A percentile compares a stretch with the other conserved stretches of the same genome.
These are phyloP conservation scores for Scleromitrula shiraiana DNA, from an alignment of 2,329 filamentous ascomycete genomes.

Conservation along the genomic window DNA sequence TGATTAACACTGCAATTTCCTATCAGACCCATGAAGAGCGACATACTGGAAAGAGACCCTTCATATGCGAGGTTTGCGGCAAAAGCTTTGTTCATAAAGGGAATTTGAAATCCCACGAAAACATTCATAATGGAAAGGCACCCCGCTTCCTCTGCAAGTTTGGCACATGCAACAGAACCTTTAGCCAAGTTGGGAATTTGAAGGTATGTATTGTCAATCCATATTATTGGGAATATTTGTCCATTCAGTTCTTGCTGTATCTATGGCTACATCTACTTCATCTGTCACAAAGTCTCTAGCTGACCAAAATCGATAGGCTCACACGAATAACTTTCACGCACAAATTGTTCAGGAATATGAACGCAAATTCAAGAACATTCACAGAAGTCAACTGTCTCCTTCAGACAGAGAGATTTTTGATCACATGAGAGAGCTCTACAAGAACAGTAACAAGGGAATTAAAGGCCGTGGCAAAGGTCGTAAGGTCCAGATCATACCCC, in stretches of 20 bases:
- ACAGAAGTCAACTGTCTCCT: conserved; percentile 30
- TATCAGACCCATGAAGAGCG: conserved; percentile 72
- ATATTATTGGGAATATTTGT: no score
- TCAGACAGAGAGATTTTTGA: conserved; percentile 69
- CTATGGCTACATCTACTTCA: no score
- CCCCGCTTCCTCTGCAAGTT: no score
- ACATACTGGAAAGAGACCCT: conserved; percentile 83
- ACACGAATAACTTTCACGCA: conserved; percentile 85
- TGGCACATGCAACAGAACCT: no score
- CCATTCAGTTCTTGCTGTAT: no score
- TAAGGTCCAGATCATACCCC: conserved; percentile 40
- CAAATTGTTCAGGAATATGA: conserved; percentile 64
- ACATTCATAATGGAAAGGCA: no score
- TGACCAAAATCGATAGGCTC: no score
- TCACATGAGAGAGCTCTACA: conserved; percentile 84
- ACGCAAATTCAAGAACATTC: conserved; percentile 49
- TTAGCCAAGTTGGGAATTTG: no score
- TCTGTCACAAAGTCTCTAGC: no score
- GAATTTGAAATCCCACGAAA: conserved; percentile 76
- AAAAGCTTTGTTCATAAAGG: conserved; percentile 80
- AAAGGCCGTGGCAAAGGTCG: conserved; percentile 88
- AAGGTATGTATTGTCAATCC: no score
- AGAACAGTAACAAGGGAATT: conserved; percentile 97
- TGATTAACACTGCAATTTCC: conserved; percentile 13
- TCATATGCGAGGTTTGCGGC: conserved; percentile 68